Evolutionary conservation across 495 filamentous ascomycete species (phyloP).

Genomic region (Lepraria neglecta): DNA sequence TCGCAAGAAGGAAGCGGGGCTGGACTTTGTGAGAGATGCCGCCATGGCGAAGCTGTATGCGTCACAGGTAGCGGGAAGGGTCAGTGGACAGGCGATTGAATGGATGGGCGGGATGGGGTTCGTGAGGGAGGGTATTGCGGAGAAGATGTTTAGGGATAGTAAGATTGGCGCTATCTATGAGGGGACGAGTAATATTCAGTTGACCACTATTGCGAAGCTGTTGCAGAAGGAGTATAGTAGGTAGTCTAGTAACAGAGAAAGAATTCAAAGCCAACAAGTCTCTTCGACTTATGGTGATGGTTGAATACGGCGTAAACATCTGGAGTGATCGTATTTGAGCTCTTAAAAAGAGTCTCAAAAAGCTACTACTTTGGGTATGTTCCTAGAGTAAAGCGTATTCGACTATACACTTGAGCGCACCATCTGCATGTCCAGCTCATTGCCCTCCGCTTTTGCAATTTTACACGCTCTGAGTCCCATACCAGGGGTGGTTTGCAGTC

Average conservation of each 20-base stretch:
- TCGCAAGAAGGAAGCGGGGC: conserved; percentile 93
- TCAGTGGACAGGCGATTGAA: conserved; percentile 81
- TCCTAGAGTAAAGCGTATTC: too few species aligned
- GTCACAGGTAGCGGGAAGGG: conserved; percentile 84
- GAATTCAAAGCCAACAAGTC: not conserved
- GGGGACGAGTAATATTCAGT: conserved; percentile 78
- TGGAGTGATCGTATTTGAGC: too few species aligned
- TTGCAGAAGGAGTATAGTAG: conserved; percentile 83
- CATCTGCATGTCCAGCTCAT: too few species aligned
- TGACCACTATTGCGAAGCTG: conserved; percentile 90
- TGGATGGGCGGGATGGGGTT: conserved; percentile 99
- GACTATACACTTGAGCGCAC: too few species aligned
- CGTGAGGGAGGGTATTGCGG: conserved; percentile 89
- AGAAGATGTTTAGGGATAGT: conserved; percentile 97
- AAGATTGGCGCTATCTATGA: conserved; percentile 99
- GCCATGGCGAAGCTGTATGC: conserved; percentile 98
- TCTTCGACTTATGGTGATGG: too few species aligned
- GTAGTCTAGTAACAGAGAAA: conserved; percentile 37
- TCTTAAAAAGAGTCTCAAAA: too few species aligned
- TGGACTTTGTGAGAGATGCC: conserved; percentile 89
- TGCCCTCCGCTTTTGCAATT: too few species aligned
- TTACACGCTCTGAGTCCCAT: too few species aligned
- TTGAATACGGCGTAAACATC: too few species aligned
- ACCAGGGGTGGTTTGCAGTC: too few species aligned
- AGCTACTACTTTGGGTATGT: too few species aligned